A percentile compares a stretch with the other conserved stretches of the same genome.
These are phyloP conservation scores for Suhomyces chickasaworum DNA, from an alignment of 1,139 yeast genomes.

Conservation along the genomic window DNA sequence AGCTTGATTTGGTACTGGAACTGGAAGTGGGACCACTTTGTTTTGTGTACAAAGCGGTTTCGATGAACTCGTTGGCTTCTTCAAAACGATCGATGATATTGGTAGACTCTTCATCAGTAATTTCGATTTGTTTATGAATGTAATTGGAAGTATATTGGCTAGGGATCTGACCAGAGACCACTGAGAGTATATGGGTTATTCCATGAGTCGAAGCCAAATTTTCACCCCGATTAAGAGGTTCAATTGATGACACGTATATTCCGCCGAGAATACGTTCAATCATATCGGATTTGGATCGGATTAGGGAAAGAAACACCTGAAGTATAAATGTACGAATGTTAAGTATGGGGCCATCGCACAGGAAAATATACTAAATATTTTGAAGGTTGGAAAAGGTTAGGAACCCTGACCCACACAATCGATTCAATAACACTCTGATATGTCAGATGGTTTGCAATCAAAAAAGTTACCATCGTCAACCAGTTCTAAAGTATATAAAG, in stretches of 20 bases:
- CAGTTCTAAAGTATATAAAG: too few relatives aligned
- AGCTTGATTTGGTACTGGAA: slow-evolving; percentile 18
- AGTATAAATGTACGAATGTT: too few relatives aligned
- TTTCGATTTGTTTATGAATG: slow-evolving; percentile 60
- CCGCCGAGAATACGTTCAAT: slow-evolving; percentile 62
- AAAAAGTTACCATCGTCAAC: too few relatives aligned
- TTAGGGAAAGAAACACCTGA: too few relatives aligned
- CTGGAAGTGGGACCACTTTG: slow-evolving; percentile 5
- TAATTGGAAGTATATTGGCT: slow-evolving; percentile 49
- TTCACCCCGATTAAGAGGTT: slow-evolving; percentile 48
- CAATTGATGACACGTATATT: slow-evolving; percentile 60
- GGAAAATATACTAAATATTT: neutral
- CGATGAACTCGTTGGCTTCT: slow-evolving; percentile 66
- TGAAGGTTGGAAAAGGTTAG: too few relatives aligned
- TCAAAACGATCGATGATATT: slow-evolving; percentile 66
- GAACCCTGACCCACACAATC: too few relatives aligned
- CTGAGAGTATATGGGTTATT: slow-evolving; percentile 71
- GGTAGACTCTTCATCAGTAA: slow-evolving; percentile 66
- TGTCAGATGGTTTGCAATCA: too few relatives aligned
- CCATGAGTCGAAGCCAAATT: slow-evolving; percentile 47
- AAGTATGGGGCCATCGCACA: neutral
- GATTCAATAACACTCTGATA: too few relatives aligned
- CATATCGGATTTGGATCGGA: too few relatives aligned
- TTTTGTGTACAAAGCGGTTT: slow-evolving; percentile 51
- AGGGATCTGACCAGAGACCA: slow-evolving; percentile 65